These are phyloP conservation scores for Nicotiana sylvestris DNA, from an alignment of 257 asterid genomes.

Conservation along the genomic window DNA sequence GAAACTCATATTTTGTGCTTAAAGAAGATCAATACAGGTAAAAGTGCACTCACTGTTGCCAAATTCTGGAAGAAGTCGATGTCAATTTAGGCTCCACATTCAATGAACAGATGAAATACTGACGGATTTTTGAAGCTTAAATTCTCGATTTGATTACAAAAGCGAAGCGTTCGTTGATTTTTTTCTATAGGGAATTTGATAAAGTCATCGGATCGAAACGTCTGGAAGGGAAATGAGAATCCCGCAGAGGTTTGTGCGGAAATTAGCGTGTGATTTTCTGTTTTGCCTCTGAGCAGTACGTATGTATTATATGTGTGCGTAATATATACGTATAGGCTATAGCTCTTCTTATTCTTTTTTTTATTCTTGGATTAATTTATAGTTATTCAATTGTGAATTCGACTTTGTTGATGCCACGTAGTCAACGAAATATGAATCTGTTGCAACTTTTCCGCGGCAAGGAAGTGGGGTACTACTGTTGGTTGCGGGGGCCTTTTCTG, in stretches of 20 bases:
- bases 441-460: background rate
- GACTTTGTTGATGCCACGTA: conserved; percentile 19
- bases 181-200: background rate
- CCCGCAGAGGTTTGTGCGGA: background rate
- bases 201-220: background rate
- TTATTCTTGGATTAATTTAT: background rate
- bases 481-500: background rate
- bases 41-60: background rate
- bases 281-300: conserved; percentile 3
- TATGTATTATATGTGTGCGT: background rate
- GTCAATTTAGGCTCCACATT: background rate
- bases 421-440: conserved; percentile 15
- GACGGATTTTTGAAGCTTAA: background rate
- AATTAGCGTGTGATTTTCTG: background rate
- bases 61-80: background rate
- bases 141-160: background rate
- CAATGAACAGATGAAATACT: background rate
- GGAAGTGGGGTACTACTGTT: conserved; percentile 9
- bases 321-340: background rate
- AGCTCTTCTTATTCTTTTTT: background rate
- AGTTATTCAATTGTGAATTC: background rate
- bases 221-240: background rate
- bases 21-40: background rate
- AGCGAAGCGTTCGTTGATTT: background rate
- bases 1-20: background rate